These are phyloP conservation scores for Solanum verrucosum DNA, from an alignment of 257 asterid species.

Conservation along the genomic window DNA sequence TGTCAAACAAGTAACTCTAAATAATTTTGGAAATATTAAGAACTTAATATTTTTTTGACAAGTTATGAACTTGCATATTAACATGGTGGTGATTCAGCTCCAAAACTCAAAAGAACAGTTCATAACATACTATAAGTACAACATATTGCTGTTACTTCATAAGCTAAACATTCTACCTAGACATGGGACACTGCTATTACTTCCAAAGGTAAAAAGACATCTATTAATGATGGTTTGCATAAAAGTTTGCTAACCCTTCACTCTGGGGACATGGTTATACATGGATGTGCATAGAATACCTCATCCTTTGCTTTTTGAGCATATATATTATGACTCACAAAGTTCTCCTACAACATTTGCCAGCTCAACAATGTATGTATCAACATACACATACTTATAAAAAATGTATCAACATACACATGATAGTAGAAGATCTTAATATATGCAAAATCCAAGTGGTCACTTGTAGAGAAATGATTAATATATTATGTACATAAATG, in stretches of 20 bases:
- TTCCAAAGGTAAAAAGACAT: not conserved
- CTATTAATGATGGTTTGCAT: not conserved
- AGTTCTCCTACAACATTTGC: not conserved
- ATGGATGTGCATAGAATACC: not conserved
- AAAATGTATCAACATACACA: not conserved
- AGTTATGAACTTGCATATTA: not conserved
- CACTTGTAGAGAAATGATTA: not conserved
- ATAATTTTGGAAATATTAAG: not conserved
- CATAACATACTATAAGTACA: not conserved
- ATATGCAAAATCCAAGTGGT: not conserved
- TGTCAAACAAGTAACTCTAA: conserved; percentile 5
- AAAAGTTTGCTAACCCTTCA: not conserved
- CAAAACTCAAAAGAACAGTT: not conserved
- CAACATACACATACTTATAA: not conserved
- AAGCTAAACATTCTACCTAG: not conserved
- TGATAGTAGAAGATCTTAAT: not conserved
- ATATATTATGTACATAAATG: not conserved
- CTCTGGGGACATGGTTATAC: not conserved
- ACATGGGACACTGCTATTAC: not conserved
- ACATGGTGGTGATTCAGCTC: not conserved
- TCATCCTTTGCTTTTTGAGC: not conserved
- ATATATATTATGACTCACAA: not conserved
- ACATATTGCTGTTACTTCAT: not conserved
- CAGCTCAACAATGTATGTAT: not conserved
- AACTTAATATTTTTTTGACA: not conserved